Conservation (phyloP, 2,329 filamentous ascomycete genomes). For the Chrysoporthe puriensis region DNA sequence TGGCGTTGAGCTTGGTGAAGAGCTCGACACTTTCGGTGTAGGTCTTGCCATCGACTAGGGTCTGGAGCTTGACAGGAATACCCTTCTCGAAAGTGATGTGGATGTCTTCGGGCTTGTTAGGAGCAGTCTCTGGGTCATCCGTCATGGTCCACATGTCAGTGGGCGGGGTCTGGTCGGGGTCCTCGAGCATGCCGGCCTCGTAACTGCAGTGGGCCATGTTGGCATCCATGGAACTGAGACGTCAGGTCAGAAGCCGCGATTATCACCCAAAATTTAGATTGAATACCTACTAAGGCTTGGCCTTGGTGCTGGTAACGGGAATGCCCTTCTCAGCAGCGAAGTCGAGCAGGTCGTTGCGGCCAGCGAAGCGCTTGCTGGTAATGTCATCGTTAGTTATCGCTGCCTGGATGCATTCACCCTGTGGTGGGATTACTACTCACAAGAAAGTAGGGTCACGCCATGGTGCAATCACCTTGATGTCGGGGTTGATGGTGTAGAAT, state of each 20-base stretch:
- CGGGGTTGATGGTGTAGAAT: slow-evolving; percentile 52
- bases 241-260: slow-evolving; percentile 34
- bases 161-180: slow-evolving; percentile 66
- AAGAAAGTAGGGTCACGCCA: slow-evolving; percentile 74
- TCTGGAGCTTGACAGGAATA: slow-evolving; percentile 62
- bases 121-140: slow-evolving; percentile 69
- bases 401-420: not conserved
- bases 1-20: slow-evolving; percentile 72
- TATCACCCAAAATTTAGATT: not conserved
- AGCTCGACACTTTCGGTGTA: slow-evolving; percentile 72
- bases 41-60: slow-evolving; percentile 55
- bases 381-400: not conserved
- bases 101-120: slow-evolving; percentile 72
- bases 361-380: slow-evolving; percentile 60
- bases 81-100: slow-evolving; percentile 74
- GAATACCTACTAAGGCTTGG: slow-evolving; percentile 41
- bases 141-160: slow-evolving; percentile 82
- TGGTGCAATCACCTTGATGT: slow-evolving; percentile 74
- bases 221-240: slow-evolving; percentile 63
- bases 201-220: slow-evolving; percentile 60
- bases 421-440: not conserved
- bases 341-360: slow-evolving; percentile 73
- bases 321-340: slow-evolving; percentile 70
- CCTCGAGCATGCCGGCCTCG: slow-evolving; percentile 76
- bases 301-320: slow-evolving; percentile 73